Base-by-base conservation (phyloP, 169 alveolate species). In the Haemoproteus tartakovskyi region DNA sequence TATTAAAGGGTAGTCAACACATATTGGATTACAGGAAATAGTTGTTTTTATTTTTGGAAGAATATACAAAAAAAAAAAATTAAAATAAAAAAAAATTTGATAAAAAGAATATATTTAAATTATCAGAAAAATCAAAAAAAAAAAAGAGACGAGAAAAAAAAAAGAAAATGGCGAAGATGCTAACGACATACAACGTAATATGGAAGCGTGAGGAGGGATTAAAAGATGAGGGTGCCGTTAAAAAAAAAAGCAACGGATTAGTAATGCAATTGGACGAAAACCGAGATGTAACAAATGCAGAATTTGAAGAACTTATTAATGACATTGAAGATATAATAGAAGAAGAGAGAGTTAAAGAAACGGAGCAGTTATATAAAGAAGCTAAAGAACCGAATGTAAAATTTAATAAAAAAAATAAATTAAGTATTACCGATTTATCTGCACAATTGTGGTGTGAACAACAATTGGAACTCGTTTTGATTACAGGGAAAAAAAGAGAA, bases 401-500 rank as follows among this genome's bases (percentile, higher is more conserved):
- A 41, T 78, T 70, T 40, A 70, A 78, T 50, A 89, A 89, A 54
- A 89, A 89, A 62, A 85, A 91, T 85, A 80, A 78, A 33, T 62
- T 89, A 45, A 81, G 90, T 19, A 89, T 89, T 11, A 89, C 94
- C 1, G 94, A 89, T 47, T 56, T 89, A 14, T 87, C 92, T 5
- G 78, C 90, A 36, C 94, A 89, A 24, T 43, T 89, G 26, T 89
- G 94, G 94, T 89, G 94, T 54, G 94, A 89, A 59, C 89, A 84
- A 57, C 90, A 87, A 70, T 47, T 87, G n/a, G 92, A 87, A 46
- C 74, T 79, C 63, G 80, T 80, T 19, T 83, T 89, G 27, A 64
- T 86, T 3, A 89, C 94, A 3, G 94, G 94, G 2, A 47, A 86
- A 47, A 87, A 56, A 40, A 57, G 89, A 56, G 92, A 81, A 36